These are phyloP conservation scores for Psilocybe sp. DNA, from an alignment of 768 basidiomycete species.

Conservation along the genomic window DNA sequence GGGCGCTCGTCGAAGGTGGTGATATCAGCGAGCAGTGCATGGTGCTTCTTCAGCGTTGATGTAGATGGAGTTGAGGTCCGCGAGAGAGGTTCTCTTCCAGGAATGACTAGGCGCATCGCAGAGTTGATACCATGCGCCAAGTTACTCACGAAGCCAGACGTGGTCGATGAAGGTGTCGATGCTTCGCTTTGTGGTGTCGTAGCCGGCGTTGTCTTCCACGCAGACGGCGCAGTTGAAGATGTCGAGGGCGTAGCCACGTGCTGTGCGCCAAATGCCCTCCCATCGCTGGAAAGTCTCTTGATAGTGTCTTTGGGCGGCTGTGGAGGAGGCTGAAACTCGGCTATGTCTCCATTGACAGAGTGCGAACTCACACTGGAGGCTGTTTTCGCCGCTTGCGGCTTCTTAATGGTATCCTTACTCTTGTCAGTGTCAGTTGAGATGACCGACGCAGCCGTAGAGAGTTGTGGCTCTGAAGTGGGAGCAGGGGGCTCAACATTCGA, in stretches of 20 bases:
- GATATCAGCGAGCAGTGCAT: constrained; percentile 40
- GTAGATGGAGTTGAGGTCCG: constrained; percentile 30
- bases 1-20: constrained; percentile 63
- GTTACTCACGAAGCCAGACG: constrained; percentile 42
- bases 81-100: constrained; percentile 24
- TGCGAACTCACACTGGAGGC: neutral
- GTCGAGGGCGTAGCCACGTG: neutral
- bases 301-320: constrained; percentile 22
- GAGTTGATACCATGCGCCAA: constrained; percentile 51
- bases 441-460: constrained; percentile 34
- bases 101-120: constrained; percentile 61
- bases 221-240: constrained; percentile 1
- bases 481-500: neutral
- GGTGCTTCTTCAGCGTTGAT: constrained; percentile 42
- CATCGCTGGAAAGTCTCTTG: constrained; percentile 6
- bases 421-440: constrained; percentile 37
- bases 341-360: neutral
- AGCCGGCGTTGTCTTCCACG: constrained; percentile 2
- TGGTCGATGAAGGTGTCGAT: constrained; percentile 17
- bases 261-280: constrained; percentile 6
- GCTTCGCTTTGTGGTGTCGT: constrained; percentile 7
- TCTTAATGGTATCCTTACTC: constrained; percentile 37
- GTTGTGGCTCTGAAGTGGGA: neutral
- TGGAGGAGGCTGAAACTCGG: constrained; percentile 19
- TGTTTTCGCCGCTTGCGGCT: constrained; percentile 3